Base-by-base conservation (phyloP, 495 filamentous ascomycete genomes). In the Hypoxylon lienhwacheense region DNA sequence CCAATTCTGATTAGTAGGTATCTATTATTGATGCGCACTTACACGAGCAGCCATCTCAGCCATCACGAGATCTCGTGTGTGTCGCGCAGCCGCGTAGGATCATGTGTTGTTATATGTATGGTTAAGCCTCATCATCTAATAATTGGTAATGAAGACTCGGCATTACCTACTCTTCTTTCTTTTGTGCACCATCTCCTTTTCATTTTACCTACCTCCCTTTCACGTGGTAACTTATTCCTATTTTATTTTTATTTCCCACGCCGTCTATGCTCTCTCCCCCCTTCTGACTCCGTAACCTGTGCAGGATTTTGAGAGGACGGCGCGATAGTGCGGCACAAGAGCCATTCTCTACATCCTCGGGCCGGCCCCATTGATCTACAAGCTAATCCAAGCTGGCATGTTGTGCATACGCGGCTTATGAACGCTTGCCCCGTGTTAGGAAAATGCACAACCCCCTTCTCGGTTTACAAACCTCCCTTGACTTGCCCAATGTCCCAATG, bases 31-130 rank as follows among this genome's bases (percentile, higher is more conserved):
- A n/a, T n/a, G n/a, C n/a, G 4, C 19, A 44, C 52, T 55, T 51
- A 55, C 52, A 53, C 47, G 47, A 55, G 47, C 43, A 31, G 49
- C 40, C 50, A n/a, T n/a, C n/a, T n/a, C n/a, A n/a, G n/a, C n/a
- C n/a, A n/a, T 55, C 44, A 49, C 56, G 26, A 44, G 34, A 39
- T 59, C 57, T 61, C 40, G 46, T 41, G n/a, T 41, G 39, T 61
- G 58, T 61, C 58, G 35, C 47, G 58, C 58, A 61, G 58, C 52
- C 47, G 52, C 47, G 21, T 35, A 41, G 52, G 52, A 61, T 61
- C 58, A 61, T 55, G 58, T 55, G 58, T 52, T 25, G 37, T 24
- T 33, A 35, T 35, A n/a, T n/a, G n/a, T n/a, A n/a, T n/a, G n/a
- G n/a, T n/a, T n/a, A n/a, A n/a, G n/a, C n/a, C n/a, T n/a, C n/a